Evolutionary conservation across 2,329 filamentous ascomycete genomes (phyloP), one percentile per base, ranked within the genome.

Genomic region (Grosmannia huntii): DNA sequence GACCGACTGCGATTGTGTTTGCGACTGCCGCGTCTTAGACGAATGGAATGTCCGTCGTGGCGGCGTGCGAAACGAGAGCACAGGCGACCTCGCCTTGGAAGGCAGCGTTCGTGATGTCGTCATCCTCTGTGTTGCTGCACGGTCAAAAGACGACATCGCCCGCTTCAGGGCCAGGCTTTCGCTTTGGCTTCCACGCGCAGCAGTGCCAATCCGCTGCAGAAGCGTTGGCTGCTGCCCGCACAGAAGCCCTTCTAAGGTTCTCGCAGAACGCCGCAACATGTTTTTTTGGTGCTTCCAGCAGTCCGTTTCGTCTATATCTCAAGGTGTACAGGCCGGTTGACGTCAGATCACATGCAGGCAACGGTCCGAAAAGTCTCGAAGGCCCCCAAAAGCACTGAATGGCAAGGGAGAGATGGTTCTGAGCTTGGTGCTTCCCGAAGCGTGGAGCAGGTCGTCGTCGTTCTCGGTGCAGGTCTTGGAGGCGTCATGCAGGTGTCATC

Each of bases 31-130:
- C 4, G 65, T 55, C 55, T 62, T 62, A 1, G 68, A 66, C 12
- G 63, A 64, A 57, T 68, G 67, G 57, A 70, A 68, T 2, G 64
- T 59, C 9, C 67, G 67, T 31, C 62, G 64, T 27, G 63, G 53
- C n/a, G 55, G n/a, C n/a, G 55, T n/a, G 12, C 50, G 53, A 11
- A n/a, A 23, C 4, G 44, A 36, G 31, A 50, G n/a, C 23, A 59
- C 16, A 27, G 53, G n/a, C 4, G 48, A 31, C 5, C 7, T 23
- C 19, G n/a, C 36, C 50, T 33, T 27, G 49, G 36, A 23, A 25
- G 23, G 57, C 31, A 14, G 12, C 14, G 19, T 9, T 44, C 33
- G 44, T 23, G n/a, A 16, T 14, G 23, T 27, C 4, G 27, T 19
- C 16, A n/a, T 36, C 41, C 19, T 36, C 51, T 38, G 56, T n/a